phyloP scores from a whole-genome alignment of 208 protist genomes.

The Leishmania mexicana region DNA sequence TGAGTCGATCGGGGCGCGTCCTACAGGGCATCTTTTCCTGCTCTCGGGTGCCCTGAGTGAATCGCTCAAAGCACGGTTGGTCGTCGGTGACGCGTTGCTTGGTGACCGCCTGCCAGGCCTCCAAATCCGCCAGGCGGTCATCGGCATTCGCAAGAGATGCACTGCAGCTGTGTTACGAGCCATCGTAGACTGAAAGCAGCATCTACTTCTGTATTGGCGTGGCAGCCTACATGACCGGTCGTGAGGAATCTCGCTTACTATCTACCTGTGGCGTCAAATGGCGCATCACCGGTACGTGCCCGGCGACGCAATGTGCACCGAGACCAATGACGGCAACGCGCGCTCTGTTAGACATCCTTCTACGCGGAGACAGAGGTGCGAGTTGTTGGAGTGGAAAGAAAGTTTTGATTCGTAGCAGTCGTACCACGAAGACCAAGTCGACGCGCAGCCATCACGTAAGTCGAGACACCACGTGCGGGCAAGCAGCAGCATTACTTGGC shows the following conservation, averaged over 20 bases:
- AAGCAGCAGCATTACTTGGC: not conserved
- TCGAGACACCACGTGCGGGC: not conserved
- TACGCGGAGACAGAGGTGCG: not conserved
- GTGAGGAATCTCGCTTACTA: not conserved
- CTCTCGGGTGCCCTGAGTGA: conserved; percentile 4
- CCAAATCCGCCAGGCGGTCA: not conserved
- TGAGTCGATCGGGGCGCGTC: not conserved
- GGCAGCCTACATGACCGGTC: not conserved
- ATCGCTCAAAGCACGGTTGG: not conserved
- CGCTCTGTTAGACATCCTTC: not conserved
- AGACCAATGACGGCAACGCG: not conserved
- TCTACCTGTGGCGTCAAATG: not conserved
- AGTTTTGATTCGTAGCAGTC: not conserved
- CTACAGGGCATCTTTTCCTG: conserved; percentile 6
- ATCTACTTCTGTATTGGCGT: not conserved
- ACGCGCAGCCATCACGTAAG: not conserved
- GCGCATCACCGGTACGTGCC: not conserved
- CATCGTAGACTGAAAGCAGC: conserved; percentile 19
- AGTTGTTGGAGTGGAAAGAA: not conserved
- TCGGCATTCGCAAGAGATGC: conserved; percentile 9
- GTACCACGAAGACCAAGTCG: not conserved
- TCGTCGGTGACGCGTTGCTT: not conserved
- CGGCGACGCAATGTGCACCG: too few relatives aligned
- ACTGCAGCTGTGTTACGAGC: conserved; percentile 3
- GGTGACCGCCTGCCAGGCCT: not conserved